These are phyloP conservation scores for Hemerocallis citrina DNA, from an alignment of 106 monocot species.

Conservation along the genomic window DNA sequence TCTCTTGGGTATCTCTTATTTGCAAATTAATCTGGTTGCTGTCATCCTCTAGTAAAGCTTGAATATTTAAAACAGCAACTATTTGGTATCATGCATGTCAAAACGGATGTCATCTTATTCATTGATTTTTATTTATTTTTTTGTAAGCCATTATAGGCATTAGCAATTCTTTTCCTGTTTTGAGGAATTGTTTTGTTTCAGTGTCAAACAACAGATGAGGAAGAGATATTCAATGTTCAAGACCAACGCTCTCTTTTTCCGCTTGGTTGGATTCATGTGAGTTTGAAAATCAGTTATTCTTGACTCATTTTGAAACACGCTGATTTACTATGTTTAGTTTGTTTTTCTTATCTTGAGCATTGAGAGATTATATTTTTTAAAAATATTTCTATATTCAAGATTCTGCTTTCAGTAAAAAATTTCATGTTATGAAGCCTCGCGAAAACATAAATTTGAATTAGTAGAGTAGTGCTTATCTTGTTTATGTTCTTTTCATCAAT, in stretches of 20 bases:
- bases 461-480: too few species aligned
- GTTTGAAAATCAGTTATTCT: conserved; percentile 6
- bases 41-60: not conserved
- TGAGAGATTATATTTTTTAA: too few species aligned
- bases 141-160: not conserved
- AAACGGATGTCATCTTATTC: too few species aligned
- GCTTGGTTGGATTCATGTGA: conserved; percentile 99
- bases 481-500: too few species aligned
- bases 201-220: conserved; percentile 97
- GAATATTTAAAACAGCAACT: not conserved
- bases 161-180: not conserved
- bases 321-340: not conserved
- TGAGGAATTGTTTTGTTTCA: conserved; percentile 28
- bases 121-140: conserved; percentile 1
- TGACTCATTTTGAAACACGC: not conserved
- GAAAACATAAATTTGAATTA: too few species aligned
- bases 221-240: conserved; percentile 96
- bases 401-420: too few species aligned
- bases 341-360: not conserved
- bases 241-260: conserved; percentile 86
- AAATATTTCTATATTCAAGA: too few species aligned
- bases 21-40: not conserved
- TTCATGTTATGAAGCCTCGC: too few species aligned
- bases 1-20: too few species aligned
- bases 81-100: not conserved